phyloP scores from a whole-genome alignment of 2,329 filamentous ascomycete species.

The Phialemoniopsis sp. region DNA sequence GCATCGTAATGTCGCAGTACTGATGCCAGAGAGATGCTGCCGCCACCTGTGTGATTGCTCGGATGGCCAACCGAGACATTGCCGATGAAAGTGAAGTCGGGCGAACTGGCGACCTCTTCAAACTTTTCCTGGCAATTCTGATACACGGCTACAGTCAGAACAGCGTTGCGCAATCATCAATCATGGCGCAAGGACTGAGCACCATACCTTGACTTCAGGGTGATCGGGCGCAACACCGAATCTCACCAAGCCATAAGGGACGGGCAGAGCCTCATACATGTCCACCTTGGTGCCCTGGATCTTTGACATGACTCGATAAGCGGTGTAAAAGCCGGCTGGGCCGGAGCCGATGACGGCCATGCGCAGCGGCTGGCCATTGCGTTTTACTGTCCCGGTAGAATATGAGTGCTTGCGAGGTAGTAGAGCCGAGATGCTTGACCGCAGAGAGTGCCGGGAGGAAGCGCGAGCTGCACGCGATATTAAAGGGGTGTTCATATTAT shows the following conservation, averaged over 20 bases:
- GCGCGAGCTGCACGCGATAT: not conserved
- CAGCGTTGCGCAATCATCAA: not conserved
- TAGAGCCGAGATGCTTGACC: not conserved
- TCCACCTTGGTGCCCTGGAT: constrained; percentile 71
- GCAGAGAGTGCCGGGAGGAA: not conserved
- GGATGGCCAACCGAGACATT: constrained; percentile 74
- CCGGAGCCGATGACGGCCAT: constrained; percentile 90
- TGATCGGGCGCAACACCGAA: constrained; percentile 98
- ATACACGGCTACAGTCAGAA: not conserved
- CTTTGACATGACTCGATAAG: constrained; percentile 77
- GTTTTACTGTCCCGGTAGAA: constrained; percentile 7
- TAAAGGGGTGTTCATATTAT: too few relatives aligned
- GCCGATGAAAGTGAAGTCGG: constrained; percentile 85
- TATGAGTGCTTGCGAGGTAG: not conserved
- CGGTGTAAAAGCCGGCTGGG: constrained; percentile 92
- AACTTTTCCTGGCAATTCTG: constrained; percentile 96
- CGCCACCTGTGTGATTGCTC: constrained; percentile 31
- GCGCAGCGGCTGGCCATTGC: constrained; percentile 54
- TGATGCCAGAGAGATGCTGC: constrained; percentile 58
- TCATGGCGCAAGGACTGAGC: too few relatives aligned
- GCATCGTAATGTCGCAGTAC: constrained; percentile 86
- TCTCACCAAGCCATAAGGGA: constrained; percentile 86
- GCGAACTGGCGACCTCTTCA: constrained; percentile 76
- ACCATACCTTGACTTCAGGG: constrained; percentile 85
- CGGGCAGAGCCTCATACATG: constrained; percentile 94